These are phyloP conservation scores for Claviceps lovelessii DNA, from an alignment of 2,329 filamentous ascomycete genomes.

Conservation along the genomic window DNA sequence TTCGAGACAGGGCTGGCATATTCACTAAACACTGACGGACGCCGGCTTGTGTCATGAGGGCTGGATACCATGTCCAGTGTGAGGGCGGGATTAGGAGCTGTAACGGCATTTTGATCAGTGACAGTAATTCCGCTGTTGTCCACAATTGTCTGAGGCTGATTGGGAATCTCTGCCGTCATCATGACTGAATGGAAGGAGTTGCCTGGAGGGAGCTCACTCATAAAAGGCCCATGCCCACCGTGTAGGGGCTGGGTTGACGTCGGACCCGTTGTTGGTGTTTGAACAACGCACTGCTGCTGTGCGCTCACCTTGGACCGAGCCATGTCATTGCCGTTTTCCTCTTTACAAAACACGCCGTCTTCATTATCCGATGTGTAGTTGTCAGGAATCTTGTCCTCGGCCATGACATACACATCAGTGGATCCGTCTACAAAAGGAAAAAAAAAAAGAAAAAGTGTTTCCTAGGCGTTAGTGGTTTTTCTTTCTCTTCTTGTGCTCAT, in stretches of 20 bases:
- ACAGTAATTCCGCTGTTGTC: constrained; percentile 23
- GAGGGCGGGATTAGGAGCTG: constrained; percentile 20
- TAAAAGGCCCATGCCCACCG: constrained; percentile 20
- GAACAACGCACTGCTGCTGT: constrained; percentile 20
- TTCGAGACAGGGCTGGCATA: constrained; percentile 26
- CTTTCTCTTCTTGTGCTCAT: neutral
- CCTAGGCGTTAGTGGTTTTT: constrained; percentile 2
- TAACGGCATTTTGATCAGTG: constrained; percentile 20
- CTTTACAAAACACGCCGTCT: constrained; percentile 22
- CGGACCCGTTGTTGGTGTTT: constrained; percentile 22
- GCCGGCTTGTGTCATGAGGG: constrained; percentile 30
- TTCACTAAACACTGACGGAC: constrained; percentile 33
- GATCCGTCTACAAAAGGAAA: constrained; percentile 29
- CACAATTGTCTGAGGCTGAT: constrained; percentile 27
- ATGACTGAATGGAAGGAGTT: constrained; percentile 27
- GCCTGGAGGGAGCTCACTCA: constrained; percentile 30
- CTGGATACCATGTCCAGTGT: constrained; percentile 32
- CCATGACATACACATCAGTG: constrained; percentile 35
- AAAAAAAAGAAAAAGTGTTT: no score
- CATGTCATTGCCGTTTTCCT: constrained; percentile 28
- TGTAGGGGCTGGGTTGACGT: constrained; percentile 20
- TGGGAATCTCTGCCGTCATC: constrained; percentile 25
- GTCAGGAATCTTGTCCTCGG: constrained; percentile 36
- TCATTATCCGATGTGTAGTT: constrained; percentile 35
- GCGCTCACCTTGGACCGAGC: constrained; percentile 19